Evolutionary conservation across 176 grass and related monocot species (phyloP).

Genomic region (Lolium perenne): DNA sequence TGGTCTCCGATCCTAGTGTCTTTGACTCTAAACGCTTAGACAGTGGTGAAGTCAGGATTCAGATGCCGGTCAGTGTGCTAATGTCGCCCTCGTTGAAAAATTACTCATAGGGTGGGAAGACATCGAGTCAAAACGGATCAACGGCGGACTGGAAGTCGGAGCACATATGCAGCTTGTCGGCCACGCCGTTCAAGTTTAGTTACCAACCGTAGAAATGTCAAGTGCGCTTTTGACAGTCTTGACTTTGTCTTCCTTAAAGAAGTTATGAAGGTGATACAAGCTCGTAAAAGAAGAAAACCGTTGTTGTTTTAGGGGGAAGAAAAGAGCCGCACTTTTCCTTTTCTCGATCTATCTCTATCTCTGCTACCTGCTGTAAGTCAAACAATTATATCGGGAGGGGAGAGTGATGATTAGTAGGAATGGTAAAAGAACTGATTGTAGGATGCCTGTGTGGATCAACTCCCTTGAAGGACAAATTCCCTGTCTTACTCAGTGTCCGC

Average conservation of each 20-base stretch:
- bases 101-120: not conserved
- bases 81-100: not conserved
- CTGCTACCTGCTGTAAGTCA: too few species aligned
- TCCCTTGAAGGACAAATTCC: too few species aligned
- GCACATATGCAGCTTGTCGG: not conserved
- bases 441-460: too few species aligned
- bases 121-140: not conserved
- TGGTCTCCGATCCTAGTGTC: constrained; percentile 24
- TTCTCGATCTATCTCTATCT: too few species aligned
- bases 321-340: not conserved
- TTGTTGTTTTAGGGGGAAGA: not conserved
- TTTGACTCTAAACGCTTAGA: constrained; percentile 21
- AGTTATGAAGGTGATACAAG: not conserved
- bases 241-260: not conserved
- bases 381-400: too few species aligned
- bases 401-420: too few species aligned
- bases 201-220: not conserved
- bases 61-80: not conserved
- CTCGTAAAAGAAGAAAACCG: not conserved
- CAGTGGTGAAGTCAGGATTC: constrained; percentile 1
- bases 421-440: too few species aligned
- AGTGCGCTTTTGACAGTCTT: not conserved
- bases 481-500: too few species aligned
- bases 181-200: not conserved
- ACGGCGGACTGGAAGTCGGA: not conserved